phyloP scores from a whole-genome alignment of 2,329 filamentous ascomycete species.

The Nemania diffusa region DNA sequence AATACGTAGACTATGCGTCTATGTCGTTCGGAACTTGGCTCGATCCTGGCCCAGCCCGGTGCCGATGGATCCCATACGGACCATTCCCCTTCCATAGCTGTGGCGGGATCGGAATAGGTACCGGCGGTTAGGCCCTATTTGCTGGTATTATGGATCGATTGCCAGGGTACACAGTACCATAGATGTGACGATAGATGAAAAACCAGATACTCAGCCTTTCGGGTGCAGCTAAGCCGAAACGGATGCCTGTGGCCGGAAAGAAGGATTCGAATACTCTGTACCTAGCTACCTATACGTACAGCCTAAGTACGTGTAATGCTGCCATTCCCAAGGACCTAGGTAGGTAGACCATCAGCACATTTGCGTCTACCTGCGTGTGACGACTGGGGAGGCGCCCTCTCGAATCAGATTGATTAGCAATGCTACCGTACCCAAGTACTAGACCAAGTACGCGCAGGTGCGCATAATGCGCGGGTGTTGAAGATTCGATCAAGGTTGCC shows the following conservation, averaged over 20 bases:
- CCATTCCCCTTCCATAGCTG: not conserved
- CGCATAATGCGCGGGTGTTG: too few species aligned
- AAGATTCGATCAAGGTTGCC: constrained; percentile 6
- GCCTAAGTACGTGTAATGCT: not conserved
- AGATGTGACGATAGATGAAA: not conserved
- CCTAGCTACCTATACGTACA: too few species aligned
- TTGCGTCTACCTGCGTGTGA: not conserved
- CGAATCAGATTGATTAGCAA: not conserved
- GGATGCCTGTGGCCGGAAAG: constrained; percentile 15
- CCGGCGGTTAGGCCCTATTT: not conserved
- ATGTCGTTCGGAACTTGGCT: constrained; percentile 1
- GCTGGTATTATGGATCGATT: constrained; percentile 14
- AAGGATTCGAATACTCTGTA: not conserved
- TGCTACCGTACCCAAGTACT: not conserved
- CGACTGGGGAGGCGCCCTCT: constrained; percentile 7
- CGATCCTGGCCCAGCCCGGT: not conserved
- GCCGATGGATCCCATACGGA: constrained; percentile 4
- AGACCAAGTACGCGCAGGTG: not conserved
- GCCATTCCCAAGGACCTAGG: not conserved
- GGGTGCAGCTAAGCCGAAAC: constrained; percentile 28
- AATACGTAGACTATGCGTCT: not conserved
- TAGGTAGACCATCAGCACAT: not conserved
- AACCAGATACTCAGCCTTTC: constrained; percentile 26
- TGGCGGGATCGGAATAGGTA: not conserved
- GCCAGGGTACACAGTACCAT: constrained; percentile 10